Evolutionary conservation across 2,329 filamentous ascomycete species (phyloP).

Genomic region (Ascochyta lentis): DNA sequence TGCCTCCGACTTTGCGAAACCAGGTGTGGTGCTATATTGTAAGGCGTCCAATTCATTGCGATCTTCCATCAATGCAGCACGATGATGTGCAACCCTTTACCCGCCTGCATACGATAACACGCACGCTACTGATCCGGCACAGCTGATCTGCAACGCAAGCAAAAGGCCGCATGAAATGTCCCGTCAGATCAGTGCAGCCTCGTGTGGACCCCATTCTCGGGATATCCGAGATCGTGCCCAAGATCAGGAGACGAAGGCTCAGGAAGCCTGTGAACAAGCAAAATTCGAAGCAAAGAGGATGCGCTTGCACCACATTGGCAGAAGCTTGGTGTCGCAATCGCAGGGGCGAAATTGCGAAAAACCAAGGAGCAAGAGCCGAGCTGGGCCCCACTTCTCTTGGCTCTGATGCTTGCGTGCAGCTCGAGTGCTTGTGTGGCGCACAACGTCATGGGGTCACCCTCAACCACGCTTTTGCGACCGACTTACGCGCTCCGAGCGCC

Average conservation of each 20-base stretch:
- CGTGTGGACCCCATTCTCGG: neutral
- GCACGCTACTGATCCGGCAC: conserved; percentile 2
- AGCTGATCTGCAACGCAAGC: conserved; percentile 7
- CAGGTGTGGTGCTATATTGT: neutral
- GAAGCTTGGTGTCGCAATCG: conserved; percentile 26
- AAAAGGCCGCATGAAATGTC: neutral
- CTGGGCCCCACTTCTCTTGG: conserved; percentile 9
- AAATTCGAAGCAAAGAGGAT: conserved; percentile 6
- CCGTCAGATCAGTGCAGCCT: conserved; percentile 12
- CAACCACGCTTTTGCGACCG: neutral
- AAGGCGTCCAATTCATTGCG: neutral
- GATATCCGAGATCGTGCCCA: neutral
- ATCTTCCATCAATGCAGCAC: neutral
- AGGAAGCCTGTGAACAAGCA: conserved; percentile 10
- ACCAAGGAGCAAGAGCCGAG: conserved; percentile 5
- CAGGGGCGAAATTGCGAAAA: conserved; percentile 12
- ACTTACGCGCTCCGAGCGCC: neutral
- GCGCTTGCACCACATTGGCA: conserved; percentile 18
- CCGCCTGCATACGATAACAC: neutral
- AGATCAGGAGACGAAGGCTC: conserved; percentile 7
- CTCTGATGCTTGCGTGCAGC: conserved; percentile 18
- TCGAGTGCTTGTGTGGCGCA: conserved; percentile 15
- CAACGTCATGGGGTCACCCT: conserved; percentile 13
- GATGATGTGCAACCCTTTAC: neutral
- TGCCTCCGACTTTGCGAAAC: neutral